Evolutionary conservation across 306 rosid genomes (phyloP).

Genomic region (Macrotyloma uniflorum): DNA sequence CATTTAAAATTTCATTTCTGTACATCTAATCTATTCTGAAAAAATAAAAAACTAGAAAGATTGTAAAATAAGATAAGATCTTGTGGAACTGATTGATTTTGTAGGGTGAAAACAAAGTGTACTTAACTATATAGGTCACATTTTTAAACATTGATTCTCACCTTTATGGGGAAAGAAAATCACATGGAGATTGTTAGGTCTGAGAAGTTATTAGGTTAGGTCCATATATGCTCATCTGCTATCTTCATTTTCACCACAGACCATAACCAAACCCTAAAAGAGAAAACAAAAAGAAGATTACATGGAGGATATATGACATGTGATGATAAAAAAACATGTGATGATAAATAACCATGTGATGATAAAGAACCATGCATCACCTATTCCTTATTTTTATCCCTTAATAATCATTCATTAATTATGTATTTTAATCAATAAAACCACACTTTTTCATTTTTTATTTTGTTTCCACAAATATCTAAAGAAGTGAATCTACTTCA

Average conservation of each 20-base stretch:
- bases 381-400: neutral
- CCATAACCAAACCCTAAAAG: neutral
- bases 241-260: neutral
- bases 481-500: no score
- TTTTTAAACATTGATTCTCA: neutral
- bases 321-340: no score
- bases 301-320: no score
- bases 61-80: neutral
- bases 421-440: neutral
- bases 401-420: neutral
- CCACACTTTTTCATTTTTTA: neutral
- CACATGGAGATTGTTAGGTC: neutral
- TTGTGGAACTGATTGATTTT: neutral
- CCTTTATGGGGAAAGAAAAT: neutral
- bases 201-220: neutral
- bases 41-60: neutral
- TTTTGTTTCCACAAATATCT: no score
- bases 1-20: neutral
- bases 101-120: neutral
- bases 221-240: neutral
- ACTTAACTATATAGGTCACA: neutral
- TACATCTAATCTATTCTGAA: no score
- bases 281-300: neutral
- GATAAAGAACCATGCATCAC: no score
- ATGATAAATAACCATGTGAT: no score